Evolutionary conservation across 768 basidiomycete genomes (phyloP), one percentile per base, ranked within the genome.

Genomic region (Mycena amicta): DNA sequence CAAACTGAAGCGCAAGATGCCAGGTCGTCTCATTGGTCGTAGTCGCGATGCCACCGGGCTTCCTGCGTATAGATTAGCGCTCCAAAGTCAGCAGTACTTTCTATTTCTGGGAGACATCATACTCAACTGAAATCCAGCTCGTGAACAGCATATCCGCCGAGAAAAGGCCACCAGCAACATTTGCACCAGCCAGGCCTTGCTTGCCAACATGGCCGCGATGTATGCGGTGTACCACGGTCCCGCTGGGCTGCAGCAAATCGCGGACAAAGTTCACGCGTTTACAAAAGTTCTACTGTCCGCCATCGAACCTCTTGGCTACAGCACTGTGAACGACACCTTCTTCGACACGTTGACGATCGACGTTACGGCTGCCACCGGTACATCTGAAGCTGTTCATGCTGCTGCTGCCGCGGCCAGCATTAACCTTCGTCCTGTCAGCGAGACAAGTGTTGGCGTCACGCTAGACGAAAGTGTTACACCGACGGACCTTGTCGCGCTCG

Each of bases 131-230:
- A n/a, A n/a, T n/a, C n/a, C 57, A 96, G 93, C 95, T 57, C 91
- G 95, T 26, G 94, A 97, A 71, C 95, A 96, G 74, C 95, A 97
- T 68, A 97, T 98, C 62, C 90, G 96, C 58, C 90, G 96, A 22
- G 96, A 99, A 72, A 98, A 95, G 77, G 96, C 97, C 0, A 99
- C 97, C 3, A 95, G 92, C 69, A 98, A 98, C 70, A 97, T 99
- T 58, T 99, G 97, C 71, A 99, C 97, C 5, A 93, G 92, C 64
- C 95, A 99, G 75, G 97, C 94, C 0, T 85, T 99, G 18, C 89
- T 99, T 26, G 97, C 97, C 20, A 99, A 99, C 75, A 98, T 98
- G 93, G 93, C 97, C 20, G 95, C 95, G 31, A 98, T 99, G 96
- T 95, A 94, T 69, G 95, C 95, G 5, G 86, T 98, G 22, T 98